These are phyloP conservation scores for Ceratobasidium sp. DNA, from an alignment of 1,284 basidiomycete genomes.

Conservation along the genomic window DNA sequence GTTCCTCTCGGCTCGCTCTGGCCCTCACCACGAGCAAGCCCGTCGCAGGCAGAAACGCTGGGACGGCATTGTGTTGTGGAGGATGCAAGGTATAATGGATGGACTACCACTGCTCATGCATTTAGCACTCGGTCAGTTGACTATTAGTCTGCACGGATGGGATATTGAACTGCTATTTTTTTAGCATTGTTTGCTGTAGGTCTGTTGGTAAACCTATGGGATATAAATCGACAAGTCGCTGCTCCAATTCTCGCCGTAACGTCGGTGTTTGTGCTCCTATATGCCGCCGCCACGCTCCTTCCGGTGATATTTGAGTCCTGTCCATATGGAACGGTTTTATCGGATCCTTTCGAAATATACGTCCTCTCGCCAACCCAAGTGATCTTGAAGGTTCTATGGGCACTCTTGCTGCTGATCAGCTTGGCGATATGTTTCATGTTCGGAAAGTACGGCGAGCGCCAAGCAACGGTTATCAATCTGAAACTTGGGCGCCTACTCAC, in stretches of 20 bases:
- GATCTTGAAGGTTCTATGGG: no score
- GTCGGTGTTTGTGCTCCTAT: neutral
- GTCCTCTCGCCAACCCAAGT: neutral
- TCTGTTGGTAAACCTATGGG: constrained; percentile 6
- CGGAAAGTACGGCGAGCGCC: no score
- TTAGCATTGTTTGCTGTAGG: constrained; percentile 9
- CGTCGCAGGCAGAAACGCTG: neutral
- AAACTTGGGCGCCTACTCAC: no score
- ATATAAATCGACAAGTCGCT: constrained; percentile 12
- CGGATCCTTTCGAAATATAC: neutral
- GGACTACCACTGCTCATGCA: constrained; percentile 14
- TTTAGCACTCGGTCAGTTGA: neutral
- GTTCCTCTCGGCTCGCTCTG: constrained; percentile 3
- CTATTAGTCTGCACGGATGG: neutral
- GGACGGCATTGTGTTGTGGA: constrained; percentile 2
- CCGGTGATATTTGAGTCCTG: neutral
- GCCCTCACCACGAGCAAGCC: neutral
- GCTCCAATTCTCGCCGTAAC: neutral
- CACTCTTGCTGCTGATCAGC: no score
- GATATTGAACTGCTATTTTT: neutral
- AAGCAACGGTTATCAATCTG: no score
- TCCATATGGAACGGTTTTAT: constrained; percentile 5
- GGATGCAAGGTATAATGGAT: constrained; percentile 1
- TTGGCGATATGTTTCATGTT: no score
- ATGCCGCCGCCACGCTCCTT: constrained; percentile 1